Evolutionary conservation across 257 asterid species (phyloP).

Genomic region (Plectranthus barbatus): DNA sequence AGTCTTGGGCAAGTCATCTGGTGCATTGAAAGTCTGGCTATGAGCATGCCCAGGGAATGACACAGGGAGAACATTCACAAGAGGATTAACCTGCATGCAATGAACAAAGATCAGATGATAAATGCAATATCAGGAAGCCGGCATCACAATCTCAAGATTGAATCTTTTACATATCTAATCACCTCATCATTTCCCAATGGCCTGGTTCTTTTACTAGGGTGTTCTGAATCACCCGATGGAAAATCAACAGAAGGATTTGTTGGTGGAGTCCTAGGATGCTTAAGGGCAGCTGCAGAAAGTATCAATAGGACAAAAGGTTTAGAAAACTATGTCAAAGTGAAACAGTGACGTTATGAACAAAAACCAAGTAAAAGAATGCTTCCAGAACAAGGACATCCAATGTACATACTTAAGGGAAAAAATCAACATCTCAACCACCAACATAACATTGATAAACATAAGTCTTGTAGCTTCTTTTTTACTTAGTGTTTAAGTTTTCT

Average conservation of each 20-base stretch:
- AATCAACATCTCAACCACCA: background rate
- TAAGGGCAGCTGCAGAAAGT: constrained; percentile 51
- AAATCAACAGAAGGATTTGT: constrained; percentile 66
- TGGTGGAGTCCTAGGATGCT: constrained; percentile 84
- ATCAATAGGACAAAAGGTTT: constrained; percentile 5
- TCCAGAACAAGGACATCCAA: background rate
- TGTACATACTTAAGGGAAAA: background rate
- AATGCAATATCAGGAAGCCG: background rate
- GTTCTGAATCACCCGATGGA: constrained; percentile 79
- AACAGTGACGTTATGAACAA: background rate
- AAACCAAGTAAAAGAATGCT: background rate
- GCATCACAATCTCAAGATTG: background rate
- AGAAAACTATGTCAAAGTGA: background rate
- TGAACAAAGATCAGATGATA: constrained; percentile 8
- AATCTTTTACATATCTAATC: constrained; percentile 11
- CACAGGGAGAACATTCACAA: constrained; percentile 65
- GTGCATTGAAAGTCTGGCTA: constrained; percentile 43
- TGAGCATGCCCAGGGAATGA: constrained; percentile 68
- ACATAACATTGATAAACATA: too few relatives aligned
- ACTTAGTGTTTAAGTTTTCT: too few relatives aligned
- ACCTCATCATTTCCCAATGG: constrained; percentile 80
- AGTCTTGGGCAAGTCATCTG: constrained; percentile 83
- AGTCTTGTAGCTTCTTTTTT: too few relatives aligned
- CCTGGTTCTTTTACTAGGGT: constrained; percentile 66
- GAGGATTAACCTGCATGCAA: constrained; percentile 52